Evolutionary conservation across 1,139 yeast genomes (phyloP).

Genomic region (Candida anutae): DNA sequence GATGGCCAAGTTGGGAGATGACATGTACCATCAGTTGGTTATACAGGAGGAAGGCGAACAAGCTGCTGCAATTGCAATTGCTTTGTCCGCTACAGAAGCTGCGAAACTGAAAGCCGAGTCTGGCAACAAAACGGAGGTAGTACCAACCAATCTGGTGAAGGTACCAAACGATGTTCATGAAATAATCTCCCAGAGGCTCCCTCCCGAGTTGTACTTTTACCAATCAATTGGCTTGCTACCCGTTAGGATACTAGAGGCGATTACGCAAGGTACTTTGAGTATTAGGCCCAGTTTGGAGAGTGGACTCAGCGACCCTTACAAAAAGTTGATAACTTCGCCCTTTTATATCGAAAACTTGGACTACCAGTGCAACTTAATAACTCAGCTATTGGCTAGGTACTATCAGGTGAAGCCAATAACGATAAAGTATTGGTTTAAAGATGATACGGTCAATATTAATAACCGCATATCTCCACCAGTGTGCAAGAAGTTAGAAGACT

Average conservation of each 20-base stretch:
- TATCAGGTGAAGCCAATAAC: slow-evolving; percentile 69
- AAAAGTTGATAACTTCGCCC: slow-evolving; percentile 40
- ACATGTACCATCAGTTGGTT: slow-evolving; percentile 12
- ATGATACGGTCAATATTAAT: slow-evolving; percentile 37
- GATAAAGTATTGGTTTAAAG: slow-evolving; percentile 55
- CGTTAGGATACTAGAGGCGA: slow-evolving; percentile 56
- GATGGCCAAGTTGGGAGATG: slow-evolving; percentile 29
- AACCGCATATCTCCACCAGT: slow-evolving; percentile 47
- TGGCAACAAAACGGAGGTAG: slow-evolving; percentile 1
- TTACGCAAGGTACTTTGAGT: slow-evolving; percentile 55
- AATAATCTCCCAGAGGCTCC: slow-evolving; percentile 76
- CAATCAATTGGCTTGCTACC: slow-evolving; percentile 71
- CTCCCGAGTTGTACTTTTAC: slow-evolving; percentile 80
- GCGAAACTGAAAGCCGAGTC: slow-evolving; percentile 3
- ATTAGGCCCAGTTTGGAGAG: slow-evolving; percentile 72
- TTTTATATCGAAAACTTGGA: slow-evolving; percentile 46
- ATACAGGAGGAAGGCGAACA: slow-evolving; percentile 1
- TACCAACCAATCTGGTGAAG: slow-evolving; percentile 13
- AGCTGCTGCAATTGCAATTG: slow-evolving; percentile 1
- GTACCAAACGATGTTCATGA: slow-evolving; percentile 80
- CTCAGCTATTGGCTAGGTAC: slow-evolving; percentile 74
- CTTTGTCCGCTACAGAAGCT: slow-evolving; percentile 1
- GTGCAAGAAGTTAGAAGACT: slow-evolving; percentile 18
- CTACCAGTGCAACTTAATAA: slow-evolving; percentile 57
- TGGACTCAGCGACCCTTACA: slow-evolving; percentile 51